Conservation (phyloP, 192 early-diverging fungal species). For the Coemansia sp. region DNA sequence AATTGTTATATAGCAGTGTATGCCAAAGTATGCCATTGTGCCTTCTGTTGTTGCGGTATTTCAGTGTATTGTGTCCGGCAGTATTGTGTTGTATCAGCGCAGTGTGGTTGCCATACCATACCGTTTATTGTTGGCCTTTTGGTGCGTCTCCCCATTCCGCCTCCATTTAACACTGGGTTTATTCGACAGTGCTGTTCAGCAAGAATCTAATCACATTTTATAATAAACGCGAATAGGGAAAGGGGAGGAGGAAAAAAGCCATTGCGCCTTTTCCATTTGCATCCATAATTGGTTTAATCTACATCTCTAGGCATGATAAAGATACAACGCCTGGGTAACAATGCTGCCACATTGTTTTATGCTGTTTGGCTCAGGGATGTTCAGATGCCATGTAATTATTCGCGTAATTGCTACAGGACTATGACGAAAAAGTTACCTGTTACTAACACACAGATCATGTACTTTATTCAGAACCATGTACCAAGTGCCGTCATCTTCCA, state of each 20-base stretch:
- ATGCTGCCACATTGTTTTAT: background rate
- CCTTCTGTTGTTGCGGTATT: background rate
- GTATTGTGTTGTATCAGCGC: constrained; percentile 6
- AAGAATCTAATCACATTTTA: background rate
- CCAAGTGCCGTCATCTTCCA: background rate
- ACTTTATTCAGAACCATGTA: background rate
- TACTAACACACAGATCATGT: background rate
- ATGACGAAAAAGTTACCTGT: background rate
- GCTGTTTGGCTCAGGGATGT: background rate
- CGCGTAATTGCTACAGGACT: background rate
- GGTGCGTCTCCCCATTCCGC: background rate
- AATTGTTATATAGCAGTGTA: background rate
- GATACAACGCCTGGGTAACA: background rate
- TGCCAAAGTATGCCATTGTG: background rate
- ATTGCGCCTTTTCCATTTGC: background rate
- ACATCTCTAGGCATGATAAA: background rate
- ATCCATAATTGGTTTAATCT: background rate
- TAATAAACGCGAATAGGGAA: background rate
- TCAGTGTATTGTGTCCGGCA: background rate
- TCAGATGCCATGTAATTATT: background rate
- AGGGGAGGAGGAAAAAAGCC: background rate
- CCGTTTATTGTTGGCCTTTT: background rate
- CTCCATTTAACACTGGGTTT: background rate
- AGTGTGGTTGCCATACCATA: background rate
- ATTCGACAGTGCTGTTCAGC: background rate